Base-by-base conservation (phyloP, 108 stramenopile species). In the Fragilaria radians region DNA sequence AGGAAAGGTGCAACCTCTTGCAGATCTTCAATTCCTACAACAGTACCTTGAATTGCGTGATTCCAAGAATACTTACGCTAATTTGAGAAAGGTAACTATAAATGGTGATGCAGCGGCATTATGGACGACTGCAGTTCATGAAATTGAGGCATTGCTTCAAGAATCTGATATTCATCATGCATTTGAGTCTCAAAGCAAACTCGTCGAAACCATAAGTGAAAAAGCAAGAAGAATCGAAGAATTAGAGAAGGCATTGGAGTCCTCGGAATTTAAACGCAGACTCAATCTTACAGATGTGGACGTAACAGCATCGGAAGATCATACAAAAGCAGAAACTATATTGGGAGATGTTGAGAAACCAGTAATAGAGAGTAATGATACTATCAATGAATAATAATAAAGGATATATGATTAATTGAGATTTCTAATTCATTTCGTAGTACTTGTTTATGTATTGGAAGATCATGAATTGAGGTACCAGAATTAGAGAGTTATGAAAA, bases 1-100 rank as follows among this genome's bases (percentile, higher is more conserved):
- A 48, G 54, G 70, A 29, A 18, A 46, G n/a, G n/a, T n/a, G n/a
- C n/a, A n/a, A n/a, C 4, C 54, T 56, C 23, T 30, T 75, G 51
- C 70, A 48, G 54, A 75, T 64, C 5, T 58, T 54, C 14, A n/a
- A n/a, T n/a, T n/a, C n/a, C n/a, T n/a, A n/a, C n/a, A n/a, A n/a
- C n/a, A n/a, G n/a, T n/a, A 78, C 30, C 54, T 59, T 49, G 24
- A 72, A 69, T 49, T 64, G 52, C 48, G 61, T 60, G 62, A 73
- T 54, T 45, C 76, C 34, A 31, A 70, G 34, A 49, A 68, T 49
- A n/a, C 29, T 26, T 85, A 78, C 56, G 65, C 55, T 3, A 53
- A 57, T 2, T 49, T 85, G 54, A 61, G 65, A 54, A 68, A 78
- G 49, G 76, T 85, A n/a, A n/a, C n/a, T 19, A 22, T 62, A 23